Base-by-base conservation (phyloP, 805 yeast species). In the Ogataea pignaliae region DNA sequence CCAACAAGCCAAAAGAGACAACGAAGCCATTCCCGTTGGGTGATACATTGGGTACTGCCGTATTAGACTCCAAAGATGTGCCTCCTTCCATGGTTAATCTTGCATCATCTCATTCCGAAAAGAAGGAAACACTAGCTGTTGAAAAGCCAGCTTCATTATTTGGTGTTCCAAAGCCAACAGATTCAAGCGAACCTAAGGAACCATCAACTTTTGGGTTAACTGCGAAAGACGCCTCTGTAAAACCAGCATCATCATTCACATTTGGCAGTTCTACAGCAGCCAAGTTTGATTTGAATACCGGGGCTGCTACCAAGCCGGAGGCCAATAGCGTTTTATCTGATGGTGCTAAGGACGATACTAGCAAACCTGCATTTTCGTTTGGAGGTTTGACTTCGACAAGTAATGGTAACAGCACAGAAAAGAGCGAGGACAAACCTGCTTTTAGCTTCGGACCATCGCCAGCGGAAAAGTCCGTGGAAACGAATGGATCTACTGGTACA, bases 391-490 rank as follows among this genome's bases (percentile, higher is more conserved):
- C 29, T 30, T 16, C 42, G n/a, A 29, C 47, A 8, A 26, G 18
- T 7, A 29, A 16, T 26, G 45, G 37, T 10, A 11, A 45, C 14
- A 21, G 40, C 16, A 40, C 40, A 14, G 42, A 40, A 2, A 37
- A 40, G 26, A 37, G 34, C 9, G 48, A 39, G 30, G 35, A 21
- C 3, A 41, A 42, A 14, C 51, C 56, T 33, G 39, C 48, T 8
- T 46, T 54, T 40, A 15, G 40, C 6, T 55, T 55, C 41, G 55
- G 54, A 10, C 12, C 47, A 3, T 12, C 41, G 10, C 15, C 32
- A 15, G 16, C 13, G 28, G 34, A 41, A 34, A 34, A 44, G 18
- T n/a, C 32, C 13, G 16, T 12, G 28, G 34, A 41, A 34, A 34
- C 42, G 18, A 34, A 46, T 15, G 44, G 38, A n/a, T 41, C 33